Percentiles rank a stretch among this genome's conserved stretches.
Conservation (phyloP, 2,329 filamentous ascomycete species). For the Aureobasidium namibiae region DNA sequence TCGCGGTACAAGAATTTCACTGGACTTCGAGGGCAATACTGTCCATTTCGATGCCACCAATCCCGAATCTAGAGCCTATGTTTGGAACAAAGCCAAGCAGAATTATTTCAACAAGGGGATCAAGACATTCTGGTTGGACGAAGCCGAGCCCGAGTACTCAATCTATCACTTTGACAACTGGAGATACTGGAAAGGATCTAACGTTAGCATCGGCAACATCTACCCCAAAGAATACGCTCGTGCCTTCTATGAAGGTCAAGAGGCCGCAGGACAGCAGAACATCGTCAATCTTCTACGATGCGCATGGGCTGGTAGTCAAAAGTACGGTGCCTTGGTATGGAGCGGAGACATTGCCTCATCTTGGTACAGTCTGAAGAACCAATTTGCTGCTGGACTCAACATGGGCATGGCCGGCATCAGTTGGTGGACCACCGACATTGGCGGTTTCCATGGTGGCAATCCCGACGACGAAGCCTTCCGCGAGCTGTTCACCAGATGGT, state of each 20-base stretch:
- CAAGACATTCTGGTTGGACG: conserved; percentile 60
- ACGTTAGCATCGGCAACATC: conserved; percentile 51
- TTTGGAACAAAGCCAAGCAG: conserved; percentile 51
- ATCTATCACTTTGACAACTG: conserved; percentile 61
- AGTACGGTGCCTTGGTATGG: conserved; percentile 59
- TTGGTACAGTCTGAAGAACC: conserved; percentile 52
- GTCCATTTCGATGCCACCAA: conserved; percentile 59
- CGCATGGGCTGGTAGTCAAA: conserved; percentile 53
- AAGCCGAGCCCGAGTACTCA: conserved; percentile 59
- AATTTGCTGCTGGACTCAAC: conserved; percentile 56
- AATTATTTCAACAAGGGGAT: conserved; percentile 58
- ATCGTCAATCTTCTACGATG: conserved; percentile 53
- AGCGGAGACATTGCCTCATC: conserved; percentile 58
- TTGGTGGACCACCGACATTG: conserved; percentile 66
- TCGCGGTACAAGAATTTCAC: conserved; percentile 48
- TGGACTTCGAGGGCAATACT: conserved; percentile 52
- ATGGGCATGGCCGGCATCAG: conserved; percentile 57
- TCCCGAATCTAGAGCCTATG: conserved; percentile 47
- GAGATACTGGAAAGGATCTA: conserved; percentile 49
- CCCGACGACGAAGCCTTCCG: conserved; percentile 48
- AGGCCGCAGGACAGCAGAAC: conserved; percentile 43
- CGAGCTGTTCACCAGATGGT: conserved; percentile 60
- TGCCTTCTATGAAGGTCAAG: conserved; percentile 53
- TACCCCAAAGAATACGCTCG: conserved; percentile 52
- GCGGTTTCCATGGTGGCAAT: conserved; percentile 60